phyloP scores from a whole-genome alignment of 495 filamentous ascomycete genomes.

The Neurospora hispaniola region DNA sequence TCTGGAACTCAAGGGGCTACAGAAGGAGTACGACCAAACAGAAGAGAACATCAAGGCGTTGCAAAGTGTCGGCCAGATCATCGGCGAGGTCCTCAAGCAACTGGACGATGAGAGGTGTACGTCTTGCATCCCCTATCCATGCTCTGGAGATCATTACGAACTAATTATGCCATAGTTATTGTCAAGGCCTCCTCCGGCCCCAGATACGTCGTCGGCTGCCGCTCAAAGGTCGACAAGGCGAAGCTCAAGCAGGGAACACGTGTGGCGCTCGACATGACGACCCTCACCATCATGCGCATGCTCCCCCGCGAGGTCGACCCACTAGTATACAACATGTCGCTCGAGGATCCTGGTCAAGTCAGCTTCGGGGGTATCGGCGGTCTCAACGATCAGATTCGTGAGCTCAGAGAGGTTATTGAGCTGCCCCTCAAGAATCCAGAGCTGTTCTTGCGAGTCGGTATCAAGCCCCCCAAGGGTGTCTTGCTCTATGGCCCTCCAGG shows the following conservation, averaged over 20 bases:
- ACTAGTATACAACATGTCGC: constrained; percentile 98
- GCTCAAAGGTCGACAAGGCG: constrained; percentile 91
- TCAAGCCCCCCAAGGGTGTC: constrained; percentile 98
- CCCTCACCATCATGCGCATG: constrained; percentile 99
- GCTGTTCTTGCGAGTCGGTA: constrained; percentile 91
- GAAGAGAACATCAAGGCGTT: constrained; percentile 99
- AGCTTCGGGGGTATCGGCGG: constrained; percentile 99
- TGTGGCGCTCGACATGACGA: constrained; percentile 99
- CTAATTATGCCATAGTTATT: constrained; percentile 32
- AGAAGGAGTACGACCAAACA: constrained; percentile 90
- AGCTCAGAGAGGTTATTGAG: constrained; percentile 96
- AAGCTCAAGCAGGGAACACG: constrained; percentile 98
- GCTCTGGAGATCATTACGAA: background rate
- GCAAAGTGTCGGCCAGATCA: constrained; percentile 98
- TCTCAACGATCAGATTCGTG: constrained; percentile 96
- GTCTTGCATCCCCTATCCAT: constrained; percentile 20
- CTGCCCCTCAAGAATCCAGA: constrained; percentile 98
- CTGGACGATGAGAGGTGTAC: constrained; percentile 97
- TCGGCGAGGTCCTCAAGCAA: constrained; percentile 97
- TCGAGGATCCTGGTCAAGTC: constrained; percentile 96
- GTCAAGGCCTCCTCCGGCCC: constrained; percentile 93
- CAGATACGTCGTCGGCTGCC: constrained; percentile 95
- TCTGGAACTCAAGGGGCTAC: constrained; percentile 86
- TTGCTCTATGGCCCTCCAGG: constrained; percentile 95
- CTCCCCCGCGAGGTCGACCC: constrained; percentile 97